These are phyloP conservation scores for Penicillium tannophilum DNA, from an alignment of 495 filamentous ascomycete species.

Conservation along the genomic window DNA sequence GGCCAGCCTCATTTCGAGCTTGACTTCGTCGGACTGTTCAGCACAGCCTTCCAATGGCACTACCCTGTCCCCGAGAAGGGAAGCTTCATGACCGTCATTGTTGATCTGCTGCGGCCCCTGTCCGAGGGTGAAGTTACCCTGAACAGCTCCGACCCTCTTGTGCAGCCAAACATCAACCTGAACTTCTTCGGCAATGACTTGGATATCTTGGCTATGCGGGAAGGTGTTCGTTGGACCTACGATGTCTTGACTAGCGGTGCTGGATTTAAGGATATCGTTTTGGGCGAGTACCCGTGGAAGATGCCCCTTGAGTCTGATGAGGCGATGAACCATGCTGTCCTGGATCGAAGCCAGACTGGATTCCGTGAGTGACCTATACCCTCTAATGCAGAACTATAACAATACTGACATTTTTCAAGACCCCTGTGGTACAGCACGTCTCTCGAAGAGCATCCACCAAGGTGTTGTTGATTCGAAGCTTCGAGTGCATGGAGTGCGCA, in stretches of 20 bases:
- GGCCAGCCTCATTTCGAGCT: slow-evolving; percentile 67
- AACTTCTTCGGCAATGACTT: slow-evolving; percentile 59
- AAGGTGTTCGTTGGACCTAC: slow-evolving; percentile 57
- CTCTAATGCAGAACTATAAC: neutral
- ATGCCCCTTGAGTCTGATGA: slow-evolving; percentile 58
- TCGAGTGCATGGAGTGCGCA: slow-evolving; percentile 55
- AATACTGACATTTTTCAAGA: slow-evolving; percentile 15
- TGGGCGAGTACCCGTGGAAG: slow-evolving; percentile 57
- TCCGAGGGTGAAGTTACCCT: slow-evolving; percentile 55
- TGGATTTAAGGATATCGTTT: slow-evolving; percentile 58
- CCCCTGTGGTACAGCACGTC: slow-evolving; percentile 56
- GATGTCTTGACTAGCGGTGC: slow-evolving; percentile 56
- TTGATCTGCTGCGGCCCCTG: slow-evolving; percentile 58
- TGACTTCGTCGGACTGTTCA: slow-evolving; percentile 64
- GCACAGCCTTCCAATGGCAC: slow-evolving; percentile 65
- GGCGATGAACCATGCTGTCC: slow-evolving; percentile 55
- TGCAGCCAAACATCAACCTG: slow-evolving; percentile 59
- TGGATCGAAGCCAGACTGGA: slow-evolving; percentile 61
- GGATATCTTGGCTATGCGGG: slow-evolving; percentile 57
- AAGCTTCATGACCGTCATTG: slow-evolving; percentile 57
- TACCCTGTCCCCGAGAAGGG: slow-evolving; percentile 52
- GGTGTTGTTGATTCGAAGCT: slow-evolving; percentile 58
- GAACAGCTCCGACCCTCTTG: slow-evolving; percentile 50
- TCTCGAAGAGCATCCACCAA: slow-evolving; percentile 52
- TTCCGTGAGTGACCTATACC: slow-evolving; percentile 42